phyloP scores from a whole-genome alignment of 2,329 filamentous ascomycete genomes.

The Verticillium nonalfalfae region DNA sequence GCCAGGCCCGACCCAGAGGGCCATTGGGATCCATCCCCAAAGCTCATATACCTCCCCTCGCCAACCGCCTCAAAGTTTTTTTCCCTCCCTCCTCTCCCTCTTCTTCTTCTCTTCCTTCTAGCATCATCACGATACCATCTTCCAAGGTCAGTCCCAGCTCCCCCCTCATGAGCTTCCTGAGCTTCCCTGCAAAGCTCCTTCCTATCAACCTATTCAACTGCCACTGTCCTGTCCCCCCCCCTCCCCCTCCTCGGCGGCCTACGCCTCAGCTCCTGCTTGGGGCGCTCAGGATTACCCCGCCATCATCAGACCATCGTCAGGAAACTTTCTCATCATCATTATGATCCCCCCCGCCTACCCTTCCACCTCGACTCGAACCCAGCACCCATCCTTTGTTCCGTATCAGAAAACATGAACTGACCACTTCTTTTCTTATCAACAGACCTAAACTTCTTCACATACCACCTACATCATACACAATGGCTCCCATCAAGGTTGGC shows the following conservation, averaged over 20 bases:
- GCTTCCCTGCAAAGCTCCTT: background rate
- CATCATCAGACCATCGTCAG: background rate
- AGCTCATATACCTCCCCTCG: background rate
- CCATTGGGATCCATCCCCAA: background rate
- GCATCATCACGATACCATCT: background rate
- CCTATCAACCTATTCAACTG: background rate
- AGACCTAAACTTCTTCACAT: background rate
- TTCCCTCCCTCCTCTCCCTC: background rate
- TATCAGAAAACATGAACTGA: background rate
- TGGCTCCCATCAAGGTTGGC: conserved; percentile 67
- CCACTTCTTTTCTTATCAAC: background rate
- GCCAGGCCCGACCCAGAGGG: background rate
- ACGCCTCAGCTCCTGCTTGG: background rate
- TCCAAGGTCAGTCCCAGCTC: background rate
- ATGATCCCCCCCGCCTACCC: background rate
- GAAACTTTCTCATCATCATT: background rate
- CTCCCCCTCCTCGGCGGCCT: background rate
- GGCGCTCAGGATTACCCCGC: background rate
- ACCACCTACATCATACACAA: conserved; percentile 16
- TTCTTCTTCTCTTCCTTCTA: background rate
- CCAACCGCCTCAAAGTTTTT: background rate
- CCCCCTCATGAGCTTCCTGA: background rate
- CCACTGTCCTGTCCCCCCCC: background rate
- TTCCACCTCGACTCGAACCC: background rate
- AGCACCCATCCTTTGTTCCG: background rate